Conservation (phyloP, 1,284 basidiomycete genomes). For the Boletus hoseneyae region DNA sequence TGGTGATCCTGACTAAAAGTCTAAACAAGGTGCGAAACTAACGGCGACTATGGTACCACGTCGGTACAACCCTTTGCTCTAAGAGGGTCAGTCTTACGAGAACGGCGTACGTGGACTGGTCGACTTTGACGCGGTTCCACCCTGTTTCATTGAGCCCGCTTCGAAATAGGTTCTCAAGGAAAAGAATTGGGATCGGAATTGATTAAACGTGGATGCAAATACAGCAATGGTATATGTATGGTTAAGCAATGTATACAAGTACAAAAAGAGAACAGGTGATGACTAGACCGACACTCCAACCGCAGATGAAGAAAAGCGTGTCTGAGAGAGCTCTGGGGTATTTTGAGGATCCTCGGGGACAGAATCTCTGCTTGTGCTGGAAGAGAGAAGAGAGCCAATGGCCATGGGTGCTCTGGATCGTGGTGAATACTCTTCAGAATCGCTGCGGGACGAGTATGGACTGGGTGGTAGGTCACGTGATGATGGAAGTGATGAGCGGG, state of each 20-base stretch:
- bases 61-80: constrained; percentile 11
- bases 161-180: background rate
- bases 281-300: constrained; percentile 27
- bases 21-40: constrained; percentile 21
- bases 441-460: constrained; percentile 35
- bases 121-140: too few relatives aligned
- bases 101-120: constrained; percentile 6
- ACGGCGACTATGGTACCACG: constrained; percentile 14
- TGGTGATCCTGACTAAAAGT: constrained; percentile 28
- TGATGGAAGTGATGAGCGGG: constrained; percentile 25
- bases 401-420: constrained; percentile 35
- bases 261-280: constrained; percentile 20
- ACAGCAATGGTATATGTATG: constrained; percentile 22
- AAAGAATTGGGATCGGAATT: background rate
- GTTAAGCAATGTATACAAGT: constrained; percentile 27
- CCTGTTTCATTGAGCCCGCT: constrained; percentile 16
- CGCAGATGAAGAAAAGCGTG: constrained; percentile 21
- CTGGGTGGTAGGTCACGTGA: constrained; percentile 35
- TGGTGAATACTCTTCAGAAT: constrained; percentile 36
- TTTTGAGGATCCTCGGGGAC: constrained; percentile 26
- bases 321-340: constrained; percentile 19
- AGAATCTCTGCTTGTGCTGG: constrained; percentile 27
- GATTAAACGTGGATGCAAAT: constrained; percentile 24
- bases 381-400: constrained; percentile 33
- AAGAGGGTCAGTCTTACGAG: constrained; percentile 6